Evolutionary conservation across 805 yeast genomes (phyloP).

Genomic region (Peterozyma toletana): DNA sequence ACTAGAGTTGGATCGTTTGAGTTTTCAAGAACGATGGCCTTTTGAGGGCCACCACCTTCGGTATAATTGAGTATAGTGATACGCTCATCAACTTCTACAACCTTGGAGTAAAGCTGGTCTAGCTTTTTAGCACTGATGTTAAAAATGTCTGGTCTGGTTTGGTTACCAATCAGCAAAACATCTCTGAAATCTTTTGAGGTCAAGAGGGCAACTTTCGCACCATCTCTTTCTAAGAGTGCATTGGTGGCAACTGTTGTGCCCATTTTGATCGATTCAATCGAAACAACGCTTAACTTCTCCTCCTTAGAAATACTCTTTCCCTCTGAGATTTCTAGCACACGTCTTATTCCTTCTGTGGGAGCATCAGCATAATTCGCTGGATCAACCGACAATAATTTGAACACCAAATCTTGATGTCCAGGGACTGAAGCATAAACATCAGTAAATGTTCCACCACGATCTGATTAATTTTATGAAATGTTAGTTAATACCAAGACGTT

Average conservation of each 20-base stretch:
- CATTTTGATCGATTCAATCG: constrained; percentile 68
- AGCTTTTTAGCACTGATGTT: constrained; percentile 72
- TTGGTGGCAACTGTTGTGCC: constrained; percentile 97
- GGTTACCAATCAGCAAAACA: constrained; percentile 79
- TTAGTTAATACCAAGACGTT: too few relatives aligned
- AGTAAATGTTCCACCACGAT: constrained; percentile 87
- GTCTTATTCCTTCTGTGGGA: constrained; percentile 84
- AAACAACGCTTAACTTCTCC: constrained; percentile 50
- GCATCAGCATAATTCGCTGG: constrained; percentile 87
- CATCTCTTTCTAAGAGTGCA: constrained; percentile 88
- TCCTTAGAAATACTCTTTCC: constrained; percentile 51
- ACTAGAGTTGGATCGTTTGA: constrained; percentile 29
- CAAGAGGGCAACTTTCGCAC: constrained; percentile 77
- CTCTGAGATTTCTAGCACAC: constrained; percentile 59
- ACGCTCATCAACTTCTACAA: constrained; percentile 83
- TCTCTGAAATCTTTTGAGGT: constrained; percentile 89
- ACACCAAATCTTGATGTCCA: constrained; percentile 53
- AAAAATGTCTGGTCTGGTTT: constrained; percentile 84
- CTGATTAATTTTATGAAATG: neutral
- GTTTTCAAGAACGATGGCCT: constrained; percentile 5
- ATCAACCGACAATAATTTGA: constrained; percentile 82
- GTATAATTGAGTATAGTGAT: constrained; percentile 76
- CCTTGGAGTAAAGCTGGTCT: constrained; percentile 63
- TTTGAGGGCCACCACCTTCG: constrained; percentile 51
- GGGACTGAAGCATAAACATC: constrained; percentile 54